Conservation (phyloP, 108 stramenopile species). For the Nitzschia putrida region DNA sequence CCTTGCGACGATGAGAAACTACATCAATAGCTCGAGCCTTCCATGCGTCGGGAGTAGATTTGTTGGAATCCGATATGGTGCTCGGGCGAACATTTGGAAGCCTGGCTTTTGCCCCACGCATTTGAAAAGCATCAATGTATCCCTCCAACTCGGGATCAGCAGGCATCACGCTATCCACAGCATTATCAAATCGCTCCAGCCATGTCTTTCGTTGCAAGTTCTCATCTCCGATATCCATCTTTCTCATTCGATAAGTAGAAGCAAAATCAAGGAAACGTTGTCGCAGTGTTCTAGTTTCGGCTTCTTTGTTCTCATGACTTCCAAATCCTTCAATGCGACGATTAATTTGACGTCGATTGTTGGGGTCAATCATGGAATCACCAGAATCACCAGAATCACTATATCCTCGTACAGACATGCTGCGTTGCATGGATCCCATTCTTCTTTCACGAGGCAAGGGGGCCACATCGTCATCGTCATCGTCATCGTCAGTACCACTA, state of each 20-base stretch:
- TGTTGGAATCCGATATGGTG: too few relatives aligned
- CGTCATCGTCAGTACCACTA: constrained; percentile 1
- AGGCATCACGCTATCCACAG: constrained; percentile 12
- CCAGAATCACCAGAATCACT: background rate
- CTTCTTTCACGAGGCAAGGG: background rate
- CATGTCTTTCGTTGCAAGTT: constrained; percentile 13
- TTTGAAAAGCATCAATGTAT: constrained; percentile 17
- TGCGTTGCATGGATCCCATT: background rate
- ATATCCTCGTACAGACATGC: constrained; percentile 4
- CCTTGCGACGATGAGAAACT: constrained; percentile 2
- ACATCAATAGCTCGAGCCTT: background rate
- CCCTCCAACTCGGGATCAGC: constrained; percentile 25
- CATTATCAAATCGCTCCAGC: constrained; percentile 26
- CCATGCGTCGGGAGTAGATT: background rate
- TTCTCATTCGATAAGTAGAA: constrained; percentile 20
- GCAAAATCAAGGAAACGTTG: constrained; percentile 18
- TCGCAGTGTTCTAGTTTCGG: constrained; percentile 5
- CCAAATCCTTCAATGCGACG: constrained; percentile 43
- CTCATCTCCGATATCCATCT: constrained; percentile 26
- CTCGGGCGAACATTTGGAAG: background rate
- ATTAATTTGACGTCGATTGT: constrained; percentile 3
- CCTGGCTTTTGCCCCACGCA: constrained; percentile 1
- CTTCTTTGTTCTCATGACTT: constrained; percentile 5
- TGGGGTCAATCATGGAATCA: background rate
- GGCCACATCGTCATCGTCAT: constrained; percentile 3